A percentile compares a stretch with the other conserved stretches of the same genome.
These are phyloP conservation scores for Hanseniaspora lindneri DNA, from an alignment of 805 yeast genomes.

Conservation along the genomic window DNA sequence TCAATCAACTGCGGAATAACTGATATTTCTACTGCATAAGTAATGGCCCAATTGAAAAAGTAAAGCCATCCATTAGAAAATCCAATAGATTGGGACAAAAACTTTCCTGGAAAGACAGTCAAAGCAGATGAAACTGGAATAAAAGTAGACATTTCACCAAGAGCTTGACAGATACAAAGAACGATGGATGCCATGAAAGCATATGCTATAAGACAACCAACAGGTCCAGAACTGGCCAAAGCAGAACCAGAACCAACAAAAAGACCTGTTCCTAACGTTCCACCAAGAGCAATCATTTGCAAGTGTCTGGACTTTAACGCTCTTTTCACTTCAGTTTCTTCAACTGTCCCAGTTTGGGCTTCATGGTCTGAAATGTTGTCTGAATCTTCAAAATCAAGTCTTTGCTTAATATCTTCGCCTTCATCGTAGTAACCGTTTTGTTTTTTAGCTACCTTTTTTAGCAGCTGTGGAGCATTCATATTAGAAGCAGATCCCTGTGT, in stretches of 20 bases:
- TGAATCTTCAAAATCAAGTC: neutral
- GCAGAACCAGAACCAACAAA: conserved; percentile 55
- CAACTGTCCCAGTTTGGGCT: conserved; percentile 23
- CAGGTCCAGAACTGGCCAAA: conserved; percentile 53
- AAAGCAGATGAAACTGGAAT: conserved; percentile 58
- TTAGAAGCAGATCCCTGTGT: neutral
- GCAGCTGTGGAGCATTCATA: neutral
- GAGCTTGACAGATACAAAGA: conserved; percentile 53
- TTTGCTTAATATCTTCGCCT: neutral
- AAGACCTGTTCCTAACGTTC: conserved; percentile 69
- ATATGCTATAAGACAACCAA: conserved; percentile 51
- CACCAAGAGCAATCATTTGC: conserved; percentile 68
- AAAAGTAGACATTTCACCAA: conserved; percentile 74
- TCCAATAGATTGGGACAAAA: conserved; percentile 59
- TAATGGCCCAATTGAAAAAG: conserved; percentile 69
- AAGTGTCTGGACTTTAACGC: conserved; percentile 55
- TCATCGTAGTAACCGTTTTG: conserved; percentile 4
- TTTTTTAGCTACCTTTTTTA: conserved; percentile 12
- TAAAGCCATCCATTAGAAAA: conserved; percentile 62
- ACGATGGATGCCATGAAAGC: conserved; percentile 55
- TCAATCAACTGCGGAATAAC: conserved; percentile 55
- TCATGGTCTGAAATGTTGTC: conserved; percentile 14
- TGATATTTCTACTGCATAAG: conserved; percentile 62
- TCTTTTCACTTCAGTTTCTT: conserved; percentile 41
- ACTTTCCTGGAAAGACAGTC: conserved; percentile 56